A percentile compares a stretch with the other conserved stretches of the same genome.
Evolutionary conservation across 148 eudicot genomes (phyloP).

Genomic region (Nepenthes mirabilis): DNA sequence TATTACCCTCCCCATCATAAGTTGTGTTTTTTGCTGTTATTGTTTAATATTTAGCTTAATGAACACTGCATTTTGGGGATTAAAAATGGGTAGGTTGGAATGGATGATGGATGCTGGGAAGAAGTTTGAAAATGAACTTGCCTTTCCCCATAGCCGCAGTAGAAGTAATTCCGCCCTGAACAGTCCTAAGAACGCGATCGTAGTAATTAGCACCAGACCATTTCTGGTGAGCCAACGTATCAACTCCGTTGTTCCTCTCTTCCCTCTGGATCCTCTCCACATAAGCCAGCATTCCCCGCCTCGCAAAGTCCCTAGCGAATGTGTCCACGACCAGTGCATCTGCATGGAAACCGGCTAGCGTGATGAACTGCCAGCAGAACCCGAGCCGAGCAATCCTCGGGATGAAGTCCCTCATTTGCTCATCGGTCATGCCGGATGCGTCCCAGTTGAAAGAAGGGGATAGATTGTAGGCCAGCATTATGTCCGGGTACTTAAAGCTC

Average conservation of each 20-base stretch:
- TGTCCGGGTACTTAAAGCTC: conserved; percentile 38
- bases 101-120: too few species aligned
- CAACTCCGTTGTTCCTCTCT: conserved; percentile 59
- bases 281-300: conserved; percentile 69
- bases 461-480: conserved; percentile 62
- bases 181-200: conserved; percentile 67
- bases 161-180: conserved; percentile 81
- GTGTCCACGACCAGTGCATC: conserved; percentile 62
- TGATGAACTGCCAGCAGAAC: conserved; percentile 69
- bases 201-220: conserved; percentile 92
- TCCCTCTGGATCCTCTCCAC: conserved; percentile 79
- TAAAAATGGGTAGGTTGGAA: background rate
- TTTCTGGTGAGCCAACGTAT: conserved; percentile 75
- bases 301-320: conserved; percentile 56
- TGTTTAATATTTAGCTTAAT: too few species aligned
- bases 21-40: too few species aligned
- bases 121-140: conserved; percentile 4
- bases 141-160: conserved; percentile 94
- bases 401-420: conserved; percentile 66
- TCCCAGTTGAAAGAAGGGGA: conserved; percentile 90
- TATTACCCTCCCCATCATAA: too few species aligned
- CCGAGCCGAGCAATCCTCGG: conserved; percentile 63
- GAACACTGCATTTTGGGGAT: too few species aligned
- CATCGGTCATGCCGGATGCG: conserved; percentile 65
- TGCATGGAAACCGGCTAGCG: conserved; percentile 73